Conservation (phyloP, 306 rosid species). For the Gleditsia sinensis region DNA sequence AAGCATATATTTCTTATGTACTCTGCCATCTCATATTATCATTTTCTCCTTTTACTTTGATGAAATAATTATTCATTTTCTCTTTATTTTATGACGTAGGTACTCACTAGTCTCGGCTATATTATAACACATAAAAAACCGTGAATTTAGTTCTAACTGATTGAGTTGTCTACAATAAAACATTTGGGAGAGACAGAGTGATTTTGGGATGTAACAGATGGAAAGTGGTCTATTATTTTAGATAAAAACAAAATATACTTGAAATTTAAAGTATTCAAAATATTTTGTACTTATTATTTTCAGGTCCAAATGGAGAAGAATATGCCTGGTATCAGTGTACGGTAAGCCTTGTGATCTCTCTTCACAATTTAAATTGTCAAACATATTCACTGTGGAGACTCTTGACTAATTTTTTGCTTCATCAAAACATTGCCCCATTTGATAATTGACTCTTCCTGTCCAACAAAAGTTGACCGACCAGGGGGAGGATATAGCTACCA, state of each 20-base stretch:
- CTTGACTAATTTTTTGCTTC: constrained; percentile 13
- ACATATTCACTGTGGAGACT: background rate
- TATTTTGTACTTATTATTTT: constrained; percentile 31
- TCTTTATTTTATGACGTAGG: background rate
- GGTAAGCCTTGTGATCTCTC: constrained; percentile 53
- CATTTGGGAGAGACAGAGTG: background rate
- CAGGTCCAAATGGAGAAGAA: constrained; percentile 98
- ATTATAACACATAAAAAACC: background rate
- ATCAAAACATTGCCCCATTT: background rate
- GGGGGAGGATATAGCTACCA: background rate
- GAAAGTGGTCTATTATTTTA: background rate
- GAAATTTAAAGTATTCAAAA: background rate
- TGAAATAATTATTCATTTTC: background rate
- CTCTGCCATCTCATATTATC: background rate
- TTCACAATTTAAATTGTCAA: constrained; percentile 5
- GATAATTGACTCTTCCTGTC: background rate
- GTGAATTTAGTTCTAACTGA: constrained; percentile 1
- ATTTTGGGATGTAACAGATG: background rate
- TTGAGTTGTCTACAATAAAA: background rate
- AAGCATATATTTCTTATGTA: background rate
- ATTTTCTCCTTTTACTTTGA: background rate
- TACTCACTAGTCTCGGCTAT: background rate
- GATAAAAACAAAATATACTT: background rate
- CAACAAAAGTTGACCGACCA: background rate
- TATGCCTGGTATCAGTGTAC: constrained; percentile 98